phyloP scores from a whole-genome alignment of 768 basidiomycete species.

The Mycena kentingensis region DNA sequence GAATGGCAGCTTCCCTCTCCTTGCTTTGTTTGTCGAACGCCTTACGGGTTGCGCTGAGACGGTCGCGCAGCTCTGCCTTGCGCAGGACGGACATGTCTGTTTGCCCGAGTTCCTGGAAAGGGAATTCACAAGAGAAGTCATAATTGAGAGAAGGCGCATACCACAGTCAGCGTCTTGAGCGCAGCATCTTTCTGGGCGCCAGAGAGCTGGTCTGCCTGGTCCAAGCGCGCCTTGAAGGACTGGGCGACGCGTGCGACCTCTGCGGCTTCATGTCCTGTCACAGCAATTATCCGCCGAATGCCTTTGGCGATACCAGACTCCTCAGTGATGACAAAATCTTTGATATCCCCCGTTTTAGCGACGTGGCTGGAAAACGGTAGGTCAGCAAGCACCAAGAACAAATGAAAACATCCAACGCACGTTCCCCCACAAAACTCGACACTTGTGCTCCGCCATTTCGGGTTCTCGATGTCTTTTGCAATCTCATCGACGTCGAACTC shows the following conservation, averaged over 20 bases:
- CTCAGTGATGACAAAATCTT: slow-evolving; percentile 91
- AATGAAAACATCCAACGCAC: slow-evolving; percentile 48
- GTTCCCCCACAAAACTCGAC: slow-evolving; percentile 99
- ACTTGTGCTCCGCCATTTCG: slow-evolving; percentile 88
- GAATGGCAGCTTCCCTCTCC: slow-evolving; percentile 73
- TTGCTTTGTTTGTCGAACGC: slow-evolving; percentile 84
- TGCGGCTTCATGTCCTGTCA: slow-evolving; percentile 92
- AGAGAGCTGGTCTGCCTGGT: slow-evolving; percentile 55
- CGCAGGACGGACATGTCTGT: slow-evolving; percentile 84
- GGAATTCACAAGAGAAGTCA: slow-evolving; percentile 1
- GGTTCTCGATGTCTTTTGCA: slow-evolving; percentile 78
- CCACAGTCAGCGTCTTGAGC: slow-evolving; percentile 78
- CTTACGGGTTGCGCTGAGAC: slow-evolving; percentile 70
- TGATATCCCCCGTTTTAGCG: slow-evolving; percentile 94
- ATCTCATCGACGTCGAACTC: slow-evolving; percentile 90
- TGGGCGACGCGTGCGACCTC: slow-evolving; percentile 73
- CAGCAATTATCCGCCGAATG: slow-evolving; percentile 89
- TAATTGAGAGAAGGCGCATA: slow-evolving; percentile 41
- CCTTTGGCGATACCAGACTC: slow-evolving; percentile 99
- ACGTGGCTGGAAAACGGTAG: slow-evolving; percentile 66
- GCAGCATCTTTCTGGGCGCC: slow-evolving; percentile 87
- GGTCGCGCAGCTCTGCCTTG: slow-evolving; percentile 80
- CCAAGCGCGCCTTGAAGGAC: slow-evolving; percentile 61
- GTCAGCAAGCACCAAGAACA: slow-evolving; percentile 3
- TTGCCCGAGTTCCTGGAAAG: slow-evolving; percentile 80